Base-by-base conservation (phyloP, 106 monocot species). In the Dendrobium chrysotoxum region DNA sequence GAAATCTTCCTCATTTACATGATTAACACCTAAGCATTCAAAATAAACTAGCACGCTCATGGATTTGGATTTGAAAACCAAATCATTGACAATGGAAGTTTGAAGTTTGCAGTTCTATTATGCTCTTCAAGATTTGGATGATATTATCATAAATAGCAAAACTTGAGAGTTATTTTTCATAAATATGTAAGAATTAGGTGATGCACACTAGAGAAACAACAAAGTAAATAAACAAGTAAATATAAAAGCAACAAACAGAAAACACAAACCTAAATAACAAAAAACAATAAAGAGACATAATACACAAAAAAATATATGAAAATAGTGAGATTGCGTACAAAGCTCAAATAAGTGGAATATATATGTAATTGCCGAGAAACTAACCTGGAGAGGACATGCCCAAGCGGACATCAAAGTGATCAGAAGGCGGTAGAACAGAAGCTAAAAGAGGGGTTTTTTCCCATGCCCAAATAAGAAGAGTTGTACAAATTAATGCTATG, bases 391-490 rank as follows among this genome's bases (percentile, higher is more conserved):
- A 85, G 40, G 81, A 10, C 30, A 42, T 72, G 8, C 38, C 47
- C 26, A 54, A 83, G 12, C 53, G 67, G 17, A 78, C 40, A 61
- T 81, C 80, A 68, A 88, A 82, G 65, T 83, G 82, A 45, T 86
- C 83, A 9, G 78, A 78, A 26, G 87, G 46, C 39, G 80, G 79
- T 21, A 81, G 73, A 53, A 92, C 77, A 81, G 85, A 78, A 11
- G 54, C 74, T 18, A 83, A 21, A 5, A 85, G 58, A 23, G 92
- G 86, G 31, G 86, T 83, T 80, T 82, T 91, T 80, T 92, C 89
- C 91, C 92, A 91, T 85, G 76, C 78, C 88, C 85, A 91, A 41
- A 92, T 47, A 78, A 84, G 67, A 81, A 98, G 65, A 40, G 84
- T 85, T 57, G 86, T 77, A 79, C 87, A 87, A 45, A 90, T 58